Percentiles rank a stretch among this genome's conserved stretches.
Evolutionary conservation across 345 rosid genomes (phyloP).

Genomic region (Lepidium sativum): DNA sequence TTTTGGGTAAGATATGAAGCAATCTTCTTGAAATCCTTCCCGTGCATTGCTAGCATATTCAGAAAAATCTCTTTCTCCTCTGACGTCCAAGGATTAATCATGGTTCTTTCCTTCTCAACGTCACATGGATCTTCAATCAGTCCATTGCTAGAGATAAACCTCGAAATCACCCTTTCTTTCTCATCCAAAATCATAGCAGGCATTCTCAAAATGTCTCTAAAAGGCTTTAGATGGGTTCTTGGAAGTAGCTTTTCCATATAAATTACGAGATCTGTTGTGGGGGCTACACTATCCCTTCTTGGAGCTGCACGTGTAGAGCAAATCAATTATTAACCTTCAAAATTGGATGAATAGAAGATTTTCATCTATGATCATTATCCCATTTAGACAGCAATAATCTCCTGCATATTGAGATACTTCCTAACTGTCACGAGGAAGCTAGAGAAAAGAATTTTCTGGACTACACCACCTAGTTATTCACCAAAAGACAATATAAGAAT

Average conservation of each 20-base stretch:
- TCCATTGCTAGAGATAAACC: conserved; percentile 69
- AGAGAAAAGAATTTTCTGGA: neutral
- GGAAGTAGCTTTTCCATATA: conserved; percentile 51
- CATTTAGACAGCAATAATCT: neutral
- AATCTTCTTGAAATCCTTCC: conserved; percentile 83
- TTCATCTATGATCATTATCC: neutral
- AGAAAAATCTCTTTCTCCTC: conserved; percentile 79
- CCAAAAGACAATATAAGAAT: neutral
- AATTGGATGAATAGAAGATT: neutral
- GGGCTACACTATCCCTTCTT: conserved; percentile 48
- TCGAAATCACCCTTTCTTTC: conserved; percentile 51
- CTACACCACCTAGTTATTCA: neutral
- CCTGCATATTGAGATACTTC: neutral
- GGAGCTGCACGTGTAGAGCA: conserved; percentile 31
- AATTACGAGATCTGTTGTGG: conserved; percentile 41
- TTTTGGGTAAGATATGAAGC: conserved; percentile 82
- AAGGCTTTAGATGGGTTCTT: conserved; percentile 37
- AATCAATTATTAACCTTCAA: neutral
- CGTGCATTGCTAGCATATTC: conserved; percentile 56
- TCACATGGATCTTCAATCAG: conserved; percentile 88
- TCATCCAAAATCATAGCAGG: conserved; percentile 81
- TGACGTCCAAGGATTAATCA: conserved; percentile 82
- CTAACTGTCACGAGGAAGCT: neutral
- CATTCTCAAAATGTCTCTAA: conserved; percentile 69
- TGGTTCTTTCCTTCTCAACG: conserved; percentile 72